Evolutionary conservation across 2,329 filamentous ascomycete species (phyloP).

Genomic region (Tolypocladium ophioglossoides): DNA sequence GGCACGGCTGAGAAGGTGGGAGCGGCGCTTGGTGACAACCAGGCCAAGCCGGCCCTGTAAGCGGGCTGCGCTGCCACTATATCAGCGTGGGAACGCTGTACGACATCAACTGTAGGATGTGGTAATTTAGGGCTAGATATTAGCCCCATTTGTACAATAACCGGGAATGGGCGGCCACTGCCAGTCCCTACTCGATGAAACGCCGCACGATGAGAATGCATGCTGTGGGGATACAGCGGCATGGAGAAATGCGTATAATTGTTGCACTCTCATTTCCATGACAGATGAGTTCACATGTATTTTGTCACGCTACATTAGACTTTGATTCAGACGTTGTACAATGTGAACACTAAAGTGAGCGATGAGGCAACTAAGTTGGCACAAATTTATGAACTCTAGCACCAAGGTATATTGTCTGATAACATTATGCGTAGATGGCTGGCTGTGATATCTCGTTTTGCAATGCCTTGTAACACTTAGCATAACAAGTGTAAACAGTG

Average conservation of each 20-base stretch:
- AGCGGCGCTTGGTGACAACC: constrained; percentile 34
- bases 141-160: constrained; percentile 14
- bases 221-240: not conserved
- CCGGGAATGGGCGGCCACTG: constrained; percentile 11
- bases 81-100: not conserved
- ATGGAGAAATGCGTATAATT: not conserved
- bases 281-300: constrained; percentile 16
- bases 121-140: not conserved
- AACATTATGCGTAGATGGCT: not conserved
- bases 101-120: constrained; percentile 4
- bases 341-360: too few species aligned
- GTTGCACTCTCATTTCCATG: constrained; percentile 18
- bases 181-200: constrained; percentile 5
- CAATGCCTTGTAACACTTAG: not conserved
- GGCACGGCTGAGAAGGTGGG: constrained; percentile 39
- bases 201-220: constrained; percentile 12
- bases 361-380: too few species aligned
- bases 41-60: constrained; percentile 42
- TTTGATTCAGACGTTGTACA: constrained; percentile 10
- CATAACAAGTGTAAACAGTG: not conserved
- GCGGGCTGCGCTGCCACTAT: constrained; percentile 6
- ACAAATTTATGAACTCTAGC: too few species aligned
- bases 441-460: not conserved
- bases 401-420: not conserved
- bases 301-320: constrained; percentile 12